Conservation (phyloP, 225 moss, liverwort and hornwort species). For the Straminergon stramineum region DNA sequence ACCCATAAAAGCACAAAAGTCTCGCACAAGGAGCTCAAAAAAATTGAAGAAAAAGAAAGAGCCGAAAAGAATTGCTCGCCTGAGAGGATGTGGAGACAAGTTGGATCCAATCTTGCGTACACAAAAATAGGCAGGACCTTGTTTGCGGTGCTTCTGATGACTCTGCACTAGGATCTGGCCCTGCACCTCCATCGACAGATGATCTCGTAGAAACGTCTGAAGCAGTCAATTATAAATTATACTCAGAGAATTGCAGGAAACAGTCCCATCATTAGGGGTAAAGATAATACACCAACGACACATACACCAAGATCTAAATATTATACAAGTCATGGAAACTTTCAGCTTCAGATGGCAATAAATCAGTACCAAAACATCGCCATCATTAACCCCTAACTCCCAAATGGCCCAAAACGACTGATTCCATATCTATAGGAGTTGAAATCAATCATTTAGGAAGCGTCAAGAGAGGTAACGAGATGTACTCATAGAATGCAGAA, state of each 20-base stretch:
- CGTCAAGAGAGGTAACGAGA: not conserved
- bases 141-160: slow-evolving; percentile 15
- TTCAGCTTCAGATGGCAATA: not conserved
- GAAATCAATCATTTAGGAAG: not conserved
- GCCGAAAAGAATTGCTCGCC: slow-evolving; percentile 16
- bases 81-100: slow-evolving; percentile 50
- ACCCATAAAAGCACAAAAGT: not conserved
- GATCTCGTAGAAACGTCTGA: slow-evolving; percentile 37
- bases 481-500: not conserved
- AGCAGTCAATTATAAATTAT: slow-evolving; percentile 12
- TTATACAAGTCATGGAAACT: not conserved
- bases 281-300: not conserved
- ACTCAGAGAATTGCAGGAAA: not conserved
- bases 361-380: not conserved
- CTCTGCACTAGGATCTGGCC: slow-evolving; percentile 19
- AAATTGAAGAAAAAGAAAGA: not conserved
- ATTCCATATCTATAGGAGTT: not conserved
- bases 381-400: not conserved
- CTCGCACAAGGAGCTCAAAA: not conserved
- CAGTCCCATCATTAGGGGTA: not conserved
- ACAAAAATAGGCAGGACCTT: slow-evolving; percentile 52
- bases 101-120: slow-evolving; percentile 67
- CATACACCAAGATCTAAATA: not conserved
- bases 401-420: not conserved
- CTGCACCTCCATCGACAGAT: not conserved